Evolutionary conservation across 129 eudicot genomes (phyloP), one percentile per base, ranked within the genome.

Genomic region (Kitagawia praeruptora): DNA sequence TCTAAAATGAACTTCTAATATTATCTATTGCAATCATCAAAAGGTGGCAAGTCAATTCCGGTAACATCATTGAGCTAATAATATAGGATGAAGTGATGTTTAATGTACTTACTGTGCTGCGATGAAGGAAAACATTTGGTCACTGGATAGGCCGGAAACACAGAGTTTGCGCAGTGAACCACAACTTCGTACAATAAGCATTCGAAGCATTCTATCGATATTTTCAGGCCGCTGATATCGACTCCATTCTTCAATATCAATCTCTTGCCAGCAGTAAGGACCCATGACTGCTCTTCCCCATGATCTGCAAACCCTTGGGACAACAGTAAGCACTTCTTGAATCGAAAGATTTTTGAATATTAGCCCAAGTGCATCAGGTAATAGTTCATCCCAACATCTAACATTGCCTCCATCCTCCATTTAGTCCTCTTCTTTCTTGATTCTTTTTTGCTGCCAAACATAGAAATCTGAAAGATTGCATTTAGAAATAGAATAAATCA

Each of bases 231-330:
- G 47, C 54, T 80, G 74, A 19, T 77, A 47, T 53, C 80, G 83
- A 82, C 92, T 86, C 89, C 92, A 88, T 31, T 88, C 88, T 84
- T 86, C 92, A 47, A 88, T 84, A 73, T 88, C 89, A 7, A 88
- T 88, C 86, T 88, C 92, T 81, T 84, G 86, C 92, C 92, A 89
- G 63, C 92, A 89, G 74, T 89, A 89, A 25, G 90, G 90, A 16
- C 92, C 92, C 77, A 38, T 74, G 21, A 82, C 92, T 8, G 84
- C 87, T 67, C 77, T 79, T 48, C 71, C 77, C 92, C 92, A 89
- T 72, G 92, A 80, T 71, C 83, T 86, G 81, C 92, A 89, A 13
- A 89, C 90, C 72, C 78, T 69, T 46, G 90, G 88, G 2, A 89
- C 82, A 28, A 86, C 87, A 70, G 86, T 84, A 1, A 89, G 81